Evolutionary conservation across 2,329 filamentous ascomycete species (phyloP).

Genomic region (Immersiporthe knoxdaviesiana): DNA sequence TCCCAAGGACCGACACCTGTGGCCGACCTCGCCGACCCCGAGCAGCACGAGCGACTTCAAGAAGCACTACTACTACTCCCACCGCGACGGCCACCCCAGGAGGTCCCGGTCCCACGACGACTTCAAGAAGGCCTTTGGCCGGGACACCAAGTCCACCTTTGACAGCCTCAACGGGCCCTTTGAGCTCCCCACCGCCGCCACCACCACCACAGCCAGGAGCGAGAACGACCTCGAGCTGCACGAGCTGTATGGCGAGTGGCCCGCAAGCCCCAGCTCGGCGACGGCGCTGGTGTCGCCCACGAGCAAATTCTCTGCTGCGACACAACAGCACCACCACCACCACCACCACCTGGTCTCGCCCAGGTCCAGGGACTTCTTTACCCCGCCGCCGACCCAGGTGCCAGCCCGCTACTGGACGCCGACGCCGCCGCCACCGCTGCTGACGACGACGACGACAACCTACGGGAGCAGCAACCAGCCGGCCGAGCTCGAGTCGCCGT

Average conservation of each 20-base stretch:
- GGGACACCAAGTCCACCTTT: slow-evolving; percentile 15
- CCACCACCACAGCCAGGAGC: slow-evolving; percentile 1
- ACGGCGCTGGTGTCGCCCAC: slow-evolving; percentile 2
- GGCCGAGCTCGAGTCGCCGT: slow-evolving; percentile 27
- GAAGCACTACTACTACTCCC: slow-evolving; percentile 4
- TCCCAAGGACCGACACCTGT: not conserved
- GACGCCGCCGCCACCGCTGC: slow-evolving; percentile 18
- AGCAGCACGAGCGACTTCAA: slow-evolving; percentile 17
- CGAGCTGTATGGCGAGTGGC: slow-evolving; percentile 9
- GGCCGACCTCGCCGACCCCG: slow-evolving; percentile 10
- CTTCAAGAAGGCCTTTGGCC: slow-evolving; percentile 1
- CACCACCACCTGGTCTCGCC: not conserved
- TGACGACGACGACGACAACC: not conserved
- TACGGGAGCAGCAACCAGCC: slow-evolving; percentile 20
- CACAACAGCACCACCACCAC: not conserved
- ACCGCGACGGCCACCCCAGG: slow-evolving; percentile 1
- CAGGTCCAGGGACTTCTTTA: slow-evolving; percentile 11
- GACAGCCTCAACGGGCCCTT: slow-evolving; percentile 24
- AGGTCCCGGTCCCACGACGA: slow-evolving; percentile 7
- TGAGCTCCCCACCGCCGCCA: slow-evolving; percentile 17
- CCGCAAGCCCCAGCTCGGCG: slow-evolving; percentile 12
- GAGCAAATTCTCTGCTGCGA: not conserved
- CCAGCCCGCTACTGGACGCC: slow-evolving; percentile 3
- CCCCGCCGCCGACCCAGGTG: slow-evolving; percentile 6
- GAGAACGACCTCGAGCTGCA: slow-evolving; percentile 15